Percentiles rank a stretch among this genome's conserved stretches.
Evolutionary conservation across 2,329 filamentous ascomycete genomes (phyloP).

Genomic region (Pseudomassariella vexata): DNA sequence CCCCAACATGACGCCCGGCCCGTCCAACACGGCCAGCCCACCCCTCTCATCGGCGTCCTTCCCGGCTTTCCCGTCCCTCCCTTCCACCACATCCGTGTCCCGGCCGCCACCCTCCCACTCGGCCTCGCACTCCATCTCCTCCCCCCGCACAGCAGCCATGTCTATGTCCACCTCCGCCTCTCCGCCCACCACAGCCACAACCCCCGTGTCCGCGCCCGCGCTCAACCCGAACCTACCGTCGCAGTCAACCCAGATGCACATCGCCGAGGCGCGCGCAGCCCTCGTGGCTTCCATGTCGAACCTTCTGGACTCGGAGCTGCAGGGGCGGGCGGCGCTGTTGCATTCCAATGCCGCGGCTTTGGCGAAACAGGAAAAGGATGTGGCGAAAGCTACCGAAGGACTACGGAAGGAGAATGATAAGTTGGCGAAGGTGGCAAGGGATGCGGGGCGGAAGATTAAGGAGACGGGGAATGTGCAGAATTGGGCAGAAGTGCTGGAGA

Average conservation of each 20-base stretch:
- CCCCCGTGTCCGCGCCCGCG: conserved; percentile 9
- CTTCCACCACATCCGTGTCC: conserved; percentile 1
- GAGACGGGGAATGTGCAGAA: conserved; percentile 80
- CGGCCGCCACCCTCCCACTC: conserved; percentile 7
- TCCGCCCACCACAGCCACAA: conserved; percentile 5
- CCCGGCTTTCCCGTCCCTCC: conserved; percentile 3
- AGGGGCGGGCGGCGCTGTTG: conserved; percentile 61
- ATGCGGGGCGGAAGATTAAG: conserved; percentile 61
- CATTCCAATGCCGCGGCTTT: conserved; percentile 65
- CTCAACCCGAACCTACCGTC: conserved; percentile 32
- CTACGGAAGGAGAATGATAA: conserved; percentile 60
- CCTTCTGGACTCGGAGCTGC: conserved; percentile 63
- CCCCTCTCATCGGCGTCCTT: conserved; percentile 9
- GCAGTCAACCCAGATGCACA: conserved; percentile 37
- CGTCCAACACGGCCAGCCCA: conserved; percentile 6
- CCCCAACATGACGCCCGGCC: conserved; percentile 7
- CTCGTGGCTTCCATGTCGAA: conserved; percentile 62
- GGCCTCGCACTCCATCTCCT: conserved; percentile 9
- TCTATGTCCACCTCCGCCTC: not conserved
- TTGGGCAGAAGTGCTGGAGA: conserved; percentile 77
- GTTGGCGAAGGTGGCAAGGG: conserved; percentile 58
- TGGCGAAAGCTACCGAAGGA: conserved; percentile 52
- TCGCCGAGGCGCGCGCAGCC: conserved; percentile 51
- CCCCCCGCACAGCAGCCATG: conserved; percentile 1
- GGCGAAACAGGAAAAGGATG: conserved; percentile 60